phyloP scores from a whole-genome alignment of 1,284 basidiomycete genomes.

The Cutaneotrichosporon sp. region DNA sequence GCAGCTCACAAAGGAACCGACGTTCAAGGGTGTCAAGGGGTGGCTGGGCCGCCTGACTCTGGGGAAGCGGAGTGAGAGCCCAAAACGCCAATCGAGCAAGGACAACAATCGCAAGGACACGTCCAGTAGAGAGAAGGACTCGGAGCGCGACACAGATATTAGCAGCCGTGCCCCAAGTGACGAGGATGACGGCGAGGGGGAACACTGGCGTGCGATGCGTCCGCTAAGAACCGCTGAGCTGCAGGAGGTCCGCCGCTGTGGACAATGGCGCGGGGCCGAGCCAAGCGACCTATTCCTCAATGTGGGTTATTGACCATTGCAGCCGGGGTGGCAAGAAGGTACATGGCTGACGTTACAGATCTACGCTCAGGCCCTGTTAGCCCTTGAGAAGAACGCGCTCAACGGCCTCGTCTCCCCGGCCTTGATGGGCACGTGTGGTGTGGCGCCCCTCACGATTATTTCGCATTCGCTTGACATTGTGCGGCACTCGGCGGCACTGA shows the following conservation, averaged over 20 bases:
- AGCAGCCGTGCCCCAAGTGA: not conserved
- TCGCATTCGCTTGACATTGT: conserved; percentile 35
- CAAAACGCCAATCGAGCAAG: not conserved
- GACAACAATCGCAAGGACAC: not conserved
- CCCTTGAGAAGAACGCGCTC: conserved; percentile 26
- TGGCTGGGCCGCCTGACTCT: not conserved
- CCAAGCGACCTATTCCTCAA: conserved; percentile 26
- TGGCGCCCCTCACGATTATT: conserved; percentile 32
- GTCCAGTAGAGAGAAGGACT: not conserved
- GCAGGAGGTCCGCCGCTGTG: conserved; percentile 21
- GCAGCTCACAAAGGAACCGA: not conserved
- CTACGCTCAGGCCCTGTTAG: conserved; percentile 26
- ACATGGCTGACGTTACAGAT: conserved; percentile 24
- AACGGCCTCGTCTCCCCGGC: conserved; percentile 30
- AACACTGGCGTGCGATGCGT: conserved; percentile 7
- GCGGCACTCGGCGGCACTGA: conserved; percentile 32
- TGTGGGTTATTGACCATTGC: not conserved
- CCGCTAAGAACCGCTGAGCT: conserved; percentile 17
- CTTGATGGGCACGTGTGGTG: conserved; percentile 25
- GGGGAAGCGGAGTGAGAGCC: not conserved
- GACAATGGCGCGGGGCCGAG: conserved; percentile 22
- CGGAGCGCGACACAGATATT: not conserved
- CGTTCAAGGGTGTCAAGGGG: conserved; percentile 7
- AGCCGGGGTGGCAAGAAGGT: not conserved
- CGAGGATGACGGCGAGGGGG: conserved; percentile 13